Evolutionary conservation across 2,329 filamentous ascomycete genomes (phyloP).

Genomic region (Colletotrichum godetiae): DNA sequence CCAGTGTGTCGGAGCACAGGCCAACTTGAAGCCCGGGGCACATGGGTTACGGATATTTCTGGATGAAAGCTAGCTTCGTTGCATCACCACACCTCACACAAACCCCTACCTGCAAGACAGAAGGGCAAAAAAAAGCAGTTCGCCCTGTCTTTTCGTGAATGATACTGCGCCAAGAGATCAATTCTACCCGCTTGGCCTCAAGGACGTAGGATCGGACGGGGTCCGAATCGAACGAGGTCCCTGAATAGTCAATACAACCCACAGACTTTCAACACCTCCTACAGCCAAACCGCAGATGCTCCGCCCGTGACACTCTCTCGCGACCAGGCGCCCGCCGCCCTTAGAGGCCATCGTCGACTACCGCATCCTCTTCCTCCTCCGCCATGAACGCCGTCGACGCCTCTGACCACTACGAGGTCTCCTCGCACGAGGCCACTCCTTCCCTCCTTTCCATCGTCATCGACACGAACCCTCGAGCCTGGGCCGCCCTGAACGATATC

Average conservation of each 20-base stretch:
- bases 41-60: conserved; percentile 26
- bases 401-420: conserved; percentile 70
- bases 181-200: conserved; percentile 3
- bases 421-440: conserved; percentile 68
- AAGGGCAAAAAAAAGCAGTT: not conserved
- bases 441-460: conserved; percentile 91
- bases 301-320: conserved; percentile 20
- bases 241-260: not conserved
- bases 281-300: conserved; percentile 21
- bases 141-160: not conserved
- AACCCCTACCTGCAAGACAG: conserved; percentile 18
- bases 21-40: conserved; percentile 4
- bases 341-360: conserved; percentile 24
- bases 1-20: conserved; percentile 15
- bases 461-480: conserved; percentile 96
- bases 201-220: conserved; percentile 10
- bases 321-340: conserved; percentile 27
- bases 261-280: not conserved
- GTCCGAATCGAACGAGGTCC: not conserved
- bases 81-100: conserved; percentile 22
- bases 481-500: conserved; percentile 80
- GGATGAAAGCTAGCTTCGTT: conserved; percentile 16
- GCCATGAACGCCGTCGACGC: conserved; percentile 68
- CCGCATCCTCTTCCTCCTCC: conserved; percentile 34
- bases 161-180: conserved; percentile 20